Conservation (phyloP, 441 rosid species). For the Erodium chrysanthum region DNA sequence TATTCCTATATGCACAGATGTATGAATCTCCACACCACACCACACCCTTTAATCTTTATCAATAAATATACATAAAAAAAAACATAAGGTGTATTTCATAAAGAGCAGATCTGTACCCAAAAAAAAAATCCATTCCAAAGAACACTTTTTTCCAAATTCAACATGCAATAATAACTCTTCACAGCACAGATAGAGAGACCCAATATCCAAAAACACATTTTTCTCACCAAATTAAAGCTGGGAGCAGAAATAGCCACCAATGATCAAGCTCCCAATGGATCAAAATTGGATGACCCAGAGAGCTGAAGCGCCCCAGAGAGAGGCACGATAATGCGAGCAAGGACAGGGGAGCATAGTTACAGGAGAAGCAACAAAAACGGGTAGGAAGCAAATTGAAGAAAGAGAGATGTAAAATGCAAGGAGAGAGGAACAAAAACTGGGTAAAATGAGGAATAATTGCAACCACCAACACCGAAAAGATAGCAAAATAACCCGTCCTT, state of each 20-base stretch:
- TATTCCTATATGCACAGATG: constrained; percentile 16
- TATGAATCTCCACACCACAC: constrained; percentile 20
- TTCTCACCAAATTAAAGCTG: not conserved
- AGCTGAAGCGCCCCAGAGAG: not conserved
- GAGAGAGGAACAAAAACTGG: not conserved
- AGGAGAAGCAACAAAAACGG: not conserved
- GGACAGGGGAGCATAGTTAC: not conserved
- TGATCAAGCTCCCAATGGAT: constrained; percentile 2
- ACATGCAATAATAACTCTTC: constrained; percentile 3
- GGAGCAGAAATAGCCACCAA: not conserved
- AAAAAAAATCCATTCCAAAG: not conserved
- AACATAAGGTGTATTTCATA: constrained; percentile 22
- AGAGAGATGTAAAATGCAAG: not conserved
- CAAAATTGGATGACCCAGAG: not conserved
- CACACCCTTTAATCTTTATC: constrained; percentile 16
- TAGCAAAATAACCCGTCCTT: not conserved
- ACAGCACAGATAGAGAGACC: not conserved
- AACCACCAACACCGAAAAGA: not conserved
- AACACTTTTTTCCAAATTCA: not conserved
- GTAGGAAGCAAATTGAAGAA: not conserved
- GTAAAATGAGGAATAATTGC: not conserved
- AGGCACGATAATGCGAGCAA: not conserved
- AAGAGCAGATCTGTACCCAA: constrained; percentile 34
- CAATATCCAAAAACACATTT: not conserved
- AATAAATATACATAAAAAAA: constrained; percentile 21